Percentiles rank a stretch among this genome's conserved stretches.
These are phyloP conservation scores for Pestalotiopsis sp. DNA, from an alignment of 2,329 filamentous ascomycete genomes.

Conservation along the genomic window DNA sequence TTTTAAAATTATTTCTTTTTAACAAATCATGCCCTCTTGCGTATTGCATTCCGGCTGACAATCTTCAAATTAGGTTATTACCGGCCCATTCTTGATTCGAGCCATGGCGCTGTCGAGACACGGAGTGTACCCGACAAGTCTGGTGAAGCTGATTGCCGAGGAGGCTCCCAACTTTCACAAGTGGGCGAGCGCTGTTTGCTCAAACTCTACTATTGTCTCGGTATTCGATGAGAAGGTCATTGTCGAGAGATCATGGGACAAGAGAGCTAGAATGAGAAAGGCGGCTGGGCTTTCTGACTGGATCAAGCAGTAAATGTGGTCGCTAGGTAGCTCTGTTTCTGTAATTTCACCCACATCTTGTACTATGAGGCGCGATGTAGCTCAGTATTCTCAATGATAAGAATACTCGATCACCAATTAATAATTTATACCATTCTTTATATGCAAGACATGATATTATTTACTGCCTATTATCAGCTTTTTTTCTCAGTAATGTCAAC, in stretches of 20 bases:
- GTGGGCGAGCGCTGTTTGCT: slow-evolving; percentile 14
- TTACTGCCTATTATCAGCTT: no score
- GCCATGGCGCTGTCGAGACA: slow-evolving; percentile 14
- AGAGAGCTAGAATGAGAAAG: slow-evolving; percentile 14
- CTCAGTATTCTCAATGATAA: no score
- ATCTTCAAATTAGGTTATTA: slow-evolving; percentile 7
- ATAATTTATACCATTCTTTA: no score
- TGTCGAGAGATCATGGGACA: slow-evolving; percentile 13
- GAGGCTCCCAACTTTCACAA: slow-evolving; percentile 15
- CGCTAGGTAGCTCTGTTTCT: not conserved
- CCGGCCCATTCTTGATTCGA: slow-evolving; percentile 14
- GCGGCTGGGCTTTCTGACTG: slow-evolving; percentile 10
- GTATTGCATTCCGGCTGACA: not conserved
- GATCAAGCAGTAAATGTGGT: not conserved
- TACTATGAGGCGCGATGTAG: no score
- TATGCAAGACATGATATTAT: no score
- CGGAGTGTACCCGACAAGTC: slow-evolving; percentile 13
- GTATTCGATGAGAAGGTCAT: slow-evolving; percentile 16
- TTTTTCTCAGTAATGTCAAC: no score
- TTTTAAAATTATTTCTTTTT: not conserved
- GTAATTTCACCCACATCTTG: not conserved
- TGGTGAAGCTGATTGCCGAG: slow-evolving; percentile 8
- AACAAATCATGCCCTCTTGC: no score
- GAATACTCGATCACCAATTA: no score
- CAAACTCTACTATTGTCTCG: slow-evolving; percentile 12